phyloP scores from a whole-genome alignment of 108 stramenopile species.

The Skeletonema marinoi region DNA sequence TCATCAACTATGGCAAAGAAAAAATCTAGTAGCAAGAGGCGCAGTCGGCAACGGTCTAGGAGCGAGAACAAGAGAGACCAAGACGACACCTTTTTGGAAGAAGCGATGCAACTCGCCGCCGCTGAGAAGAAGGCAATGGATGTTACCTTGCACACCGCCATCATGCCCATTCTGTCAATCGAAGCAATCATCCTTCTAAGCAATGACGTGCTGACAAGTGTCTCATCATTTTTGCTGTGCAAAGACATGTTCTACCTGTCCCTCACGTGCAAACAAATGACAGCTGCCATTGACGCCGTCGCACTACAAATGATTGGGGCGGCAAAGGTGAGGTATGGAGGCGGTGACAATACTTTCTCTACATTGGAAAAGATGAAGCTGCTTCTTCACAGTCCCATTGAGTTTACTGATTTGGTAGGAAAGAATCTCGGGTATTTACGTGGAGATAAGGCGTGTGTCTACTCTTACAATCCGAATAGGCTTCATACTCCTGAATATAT shows the following conservation, averaged over 20 bases:
- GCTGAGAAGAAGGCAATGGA: too few species aligned
- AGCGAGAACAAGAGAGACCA: too few species aligned
- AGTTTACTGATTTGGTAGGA: background rate
- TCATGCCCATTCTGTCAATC: too few species aligned
- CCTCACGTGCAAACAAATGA: background rate
- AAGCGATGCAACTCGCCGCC: too few species aligned
- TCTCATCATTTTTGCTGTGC: background rate
- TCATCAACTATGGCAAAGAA: too few species aligned
- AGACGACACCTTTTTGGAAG: too few species aligned
- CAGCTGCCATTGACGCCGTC: background rate
- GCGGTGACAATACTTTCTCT: background rate
- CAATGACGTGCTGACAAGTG: background rate
- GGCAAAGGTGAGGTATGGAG: background rate
- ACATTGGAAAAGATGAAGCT: background rate
- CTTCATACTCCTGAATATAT: background rate
- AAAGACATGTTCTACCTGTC: background rate
- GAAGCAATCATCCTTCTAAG: background rate
- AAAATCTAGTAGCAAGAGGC: too few species aligned
- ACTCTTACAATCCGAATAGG: background rate
- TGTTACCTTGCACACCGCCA: too few species aligned
- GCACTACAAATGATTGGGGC: background rate
- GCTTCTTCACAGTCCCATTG: background rate
- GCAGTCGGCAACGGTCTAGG: too few species aligned
- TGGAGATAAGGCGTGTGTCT: background rate
- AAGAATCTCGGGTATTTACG: background rate